Base-by-base conservation (phyloP, 2,329 filamentous ascomycete species). In the Plenodomus tracheiphilus region DNA sequence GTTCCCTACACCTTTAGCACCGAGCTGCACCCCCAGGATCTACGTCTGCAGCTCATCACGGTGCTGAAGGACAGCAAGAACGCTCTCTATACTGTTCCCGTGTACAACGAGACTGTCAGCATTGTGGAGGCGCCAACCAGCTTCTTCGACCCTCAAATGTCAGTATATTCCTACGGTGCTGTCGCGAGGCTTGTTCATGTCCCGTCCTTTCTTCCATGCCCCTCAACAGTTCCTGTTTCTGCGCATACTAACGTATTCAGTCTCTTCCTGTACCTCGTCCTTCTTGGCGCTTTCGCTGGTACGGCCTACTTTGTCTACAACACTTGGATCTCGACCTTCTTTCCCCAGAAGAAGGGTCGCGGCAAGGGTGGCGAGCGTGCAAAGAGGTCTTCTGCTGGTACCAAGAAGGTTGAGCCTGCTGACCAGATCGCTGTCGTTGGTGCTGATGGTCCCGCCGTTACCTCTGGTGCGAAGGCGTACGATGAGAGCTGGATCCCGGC, bases 111-210 rank as follows among this genome's bases (percentile, higher is more conserved):
- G 70, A 87, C 87, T 41, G 90, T 95, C 58, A 85, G 83, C 71
- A 83, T 99, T 56, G 92, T 97, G 42, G 93, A 97, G 76, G 85
- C 91, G 2, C 90, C 93, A 46, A 90, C 88, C 56, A 95, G 87
- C 81, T 85, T 97, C 75, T 88, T 97, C 57, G 93, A 97, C 71
- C 93, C 92, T 53, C 92, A 97, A 76, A 92, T 97, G 93, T 97
- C 81, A 75, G 87, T 75, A 47, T 25, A 41, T 46, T 47, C 36
- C 43, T 39, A 40, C 16, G 11, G 20, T 40, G 25, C 38, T 34
- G 15, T 17, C 6, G 4, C 43, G 6, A 11, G 3, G 19, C 32
- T 20, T 7, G 22, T 30, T 35, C 17, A 41, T 34, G 25, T 8
- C 47, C 38, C 38, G 30, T 4, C 28, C 22, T 5, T 7, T 32